Evolutionary conservation across 345 rosid genomes (phyloP).

Genomic region (Boechera retrofracta): DNA sequence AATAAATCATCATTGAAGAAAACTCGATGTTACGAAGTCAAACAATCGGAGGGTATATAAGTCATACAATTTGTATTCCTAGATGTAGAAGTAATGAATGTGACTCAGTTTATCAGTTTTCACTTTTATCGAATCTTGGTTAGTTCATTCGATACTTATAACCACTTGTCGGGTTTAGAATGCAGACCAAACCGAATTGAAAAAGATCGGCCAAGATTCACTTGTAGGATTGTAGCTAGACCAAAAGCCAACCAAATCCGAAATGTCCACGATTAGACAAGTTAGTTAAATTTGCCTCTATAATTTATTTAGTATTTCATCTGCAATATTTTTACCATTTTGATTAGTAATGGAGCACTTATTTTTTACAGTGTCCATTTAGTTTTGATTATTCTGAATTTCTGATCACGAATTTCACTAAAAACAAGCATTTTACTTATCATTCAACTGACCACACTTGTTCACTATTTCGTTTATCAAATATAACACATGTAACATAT

Average conservation of each 20-base stretch:
- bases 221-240: background rate
- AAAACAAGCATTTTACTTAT: conserved; percentile 3
- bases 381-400: background rate
- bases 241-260: background rate
- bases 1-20: background rate
- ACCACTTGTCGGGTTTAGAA: background rate
- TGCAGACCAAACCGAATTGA: background rate
- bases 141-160: background rate
- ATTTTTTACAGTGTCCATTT: background rate
- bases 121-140: background rate
- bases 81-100: background rate
- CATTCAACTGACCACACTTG: background rate
- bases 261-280: too few species aligned
- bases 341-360: background rate
- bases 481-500: background rate
- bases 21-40: background rate
- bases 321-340: background rate
- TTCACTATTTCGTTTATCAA: background rate
- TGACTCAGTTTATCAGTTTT: too few species aligned
- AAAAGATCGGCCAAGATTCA: background rate
- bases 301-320: background rate
- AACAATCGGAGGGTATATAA: background rate
- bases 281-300: too few species aligned
- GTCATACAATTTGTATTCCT: background rate
- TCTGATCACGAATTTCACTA: background rate